Evolutionary conservation across 2,329 filamentous ascomycete genomes (phyloP), one percentile per base, ranked within the genome.

Genomic region (Apiospora kogelbergensis): DNA sequence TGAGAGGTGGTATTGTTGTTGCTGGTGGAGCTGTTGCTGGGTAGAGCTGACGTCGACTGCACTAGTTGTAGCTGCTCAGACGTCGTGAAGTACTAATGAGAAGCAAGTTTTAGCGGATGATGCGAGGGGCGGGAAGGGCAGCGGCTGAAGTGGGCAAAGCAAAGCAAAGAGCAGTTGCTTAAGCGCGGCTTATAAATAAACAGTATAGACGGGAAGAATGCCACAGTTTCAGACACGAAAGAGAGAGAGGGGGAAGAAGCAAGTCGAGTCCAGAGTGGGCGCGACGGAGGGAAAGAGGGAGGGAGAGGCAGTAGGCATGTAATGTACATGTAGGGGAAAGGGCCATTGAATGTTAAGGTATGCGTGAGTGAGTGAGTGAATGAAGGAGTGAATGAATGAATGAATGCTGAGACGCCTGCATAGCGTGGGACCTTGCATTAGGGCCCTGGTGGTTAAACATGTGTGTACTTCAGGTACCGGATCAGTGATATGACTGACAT

Each of bases 1-100:
- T 60, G 37, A 22, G 30, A 22, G 26, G 26, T 57, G 48, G 24
- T 30, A 26, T 30, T 33, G 9, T 20, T 63, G 48, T 67, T 63
- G 66, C 70, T 63, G 65, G 40, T 53, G 60, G 68, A 65, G 57
- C 65, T 67, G 22, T 67, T 57, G 41, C 67, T 67, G 68, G 72
- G 71, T 26, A 74, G 66, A 63, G 70, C 69, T 44, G 70, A 79
- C 60, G 81, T 79, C 65, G 81, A 81, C 73, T 89, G 86, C 66
- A 84, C 85, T 74, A 90, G 85, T 76, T 85, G 84, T 71, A 89
- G 80, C 71, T 87, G 84, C 79, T 90, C 88, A 69, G 88, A 78
- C 41, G 85, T 85, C 46, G 87, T 89, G 80, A 90, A 89, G 78
- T 88, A 89, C 83, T 90, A 65, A 65, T 26, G 17, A 67, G 65